Evolutionary conservation across 2,329 filamentous ascomycete species (phyloP).

Genomic region (Aulographum hederae): DNA sequence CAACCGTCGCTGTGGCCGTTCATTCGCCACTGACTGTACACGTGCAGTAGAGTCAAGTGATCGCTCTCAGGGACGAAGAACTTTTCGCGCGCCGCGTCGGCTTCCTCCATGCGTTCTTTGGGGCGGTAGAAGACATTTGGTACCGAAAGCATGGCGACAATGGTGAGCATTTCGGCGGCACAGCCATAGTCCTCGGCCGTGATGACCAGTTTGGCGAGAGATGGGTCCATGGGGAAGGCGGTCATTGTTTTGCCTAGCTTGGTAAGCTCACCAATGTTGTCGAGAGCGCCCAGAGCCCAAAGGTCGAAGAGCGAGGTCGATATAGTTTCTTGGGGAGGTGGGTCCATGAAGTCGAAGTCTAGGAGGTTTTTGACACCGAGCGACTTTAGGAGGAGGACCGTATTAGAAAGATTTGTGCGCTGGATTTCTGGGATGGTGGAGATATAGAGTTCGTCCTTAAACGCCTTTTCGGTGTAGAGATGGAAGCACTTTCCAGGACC

Average conservation of each 20-base stretch:
- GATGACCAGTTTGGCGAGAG: conserved; percentile 84
- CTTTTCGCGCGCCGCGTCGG: conserved; percentile 86
- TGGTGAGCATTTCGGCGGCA: conserved; percentile 94
- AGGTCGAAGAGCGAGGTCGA: conserved; percentile 94
- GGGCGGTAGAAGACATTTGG: conserved; percentile 94
- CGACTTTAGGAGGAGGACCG: conserved; percentile 82
- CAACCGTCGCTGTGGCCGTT: conserved; percentile 82
- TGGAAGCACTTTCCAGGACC: conserved; percentile 92
- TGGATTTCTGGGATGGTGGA: conserved; percentile 97
- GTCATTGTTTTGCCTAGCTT: conserved; percentile 83
- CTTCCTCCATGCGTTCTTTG: conserved; percentile 91
- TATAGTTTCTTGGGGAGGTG: conserved; percentile 92
- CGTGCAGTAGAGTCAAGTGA: conserved; percentile 85
- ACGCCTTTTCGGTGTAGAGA: conserved; percentile 84
- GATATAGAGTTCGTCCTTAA: conserved; percentile 88
- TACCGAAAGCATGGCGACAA: conserved; percentile 94
- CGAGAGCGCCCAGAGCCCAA: conserved; percentile 84
- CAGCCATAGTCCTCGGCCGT: conserved; percentile 79
- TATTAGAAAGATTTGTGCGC: conserved; percentile 87
- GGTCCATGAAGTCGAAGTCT: conserved; percentile 99
- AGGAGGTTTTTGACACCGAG: conserved; percentile 84
- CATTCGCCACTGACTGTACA: conserved; percentile 86
- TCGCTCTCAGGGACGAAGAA: conserved; percentile 98
- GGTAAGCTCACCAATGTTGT: conserved; percentile 87
- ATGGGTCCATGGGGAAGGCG: conserved; percentile 94